These are phyloP conservation scores for Angomonas desouzai DNA, from an alignment of 208 protist genomes.

Conservation along the genomic window DNA sequence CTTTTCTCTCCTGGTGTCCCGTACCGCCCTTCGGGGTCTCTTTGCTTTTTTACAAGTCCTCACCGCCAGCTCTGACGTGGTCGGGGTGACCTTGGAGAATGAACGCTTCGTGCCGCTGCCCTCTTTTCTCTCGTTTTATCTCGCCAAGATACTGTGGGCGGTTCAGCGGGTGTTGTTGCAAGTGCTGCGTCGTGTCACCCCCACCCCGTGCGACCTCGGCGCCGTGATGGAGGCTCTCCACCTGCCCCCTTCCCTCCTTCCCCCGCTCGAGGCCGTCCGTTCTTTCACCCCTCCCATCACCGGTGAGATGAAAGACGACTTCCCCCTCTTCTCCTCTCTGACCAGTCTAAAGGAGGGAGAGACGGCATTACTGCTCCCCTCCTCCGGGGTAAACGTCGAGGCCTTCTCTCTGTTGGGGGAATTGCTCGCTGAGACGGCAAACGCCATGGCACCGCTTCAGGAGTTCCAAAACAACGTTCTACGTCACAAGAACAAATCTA, in stretches of 20 bases:
- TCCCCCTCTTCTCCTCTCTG: not conserved
- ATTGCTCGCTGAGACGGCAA: not conserved
- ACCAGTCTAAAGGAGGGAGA: not conserved
- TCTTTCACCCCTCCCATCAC: not conserved
- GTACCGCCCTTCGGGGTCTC: conserved; percentile 6
- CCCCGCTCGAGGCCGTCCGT: not conserved
- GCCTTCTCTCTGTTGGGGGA: not conserved
- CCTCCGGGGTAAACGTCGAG: not conserved
- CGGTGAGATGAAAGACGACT: not conserved
- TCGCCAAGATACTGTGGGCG: not conserved
- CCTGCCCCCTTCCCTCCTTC: not conserved
- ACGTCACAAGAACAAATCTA: not conserved
- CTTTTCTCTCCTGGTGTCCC: not conserved
- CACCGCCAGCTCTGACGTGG: conserved; percentile 7
- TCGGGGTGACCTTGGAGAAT: not conserved
- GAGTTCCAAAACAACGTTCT: not conserved
- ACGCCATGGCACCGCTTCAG: not conserved
- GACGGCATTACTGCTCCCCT: not conserved
- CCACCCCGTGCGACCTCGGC: not conserved
- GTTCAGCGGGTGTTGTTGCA: conserved; percentile 1
- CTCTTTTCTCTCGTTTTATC: not conserved
- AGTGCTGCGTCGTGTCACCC: not conserved
- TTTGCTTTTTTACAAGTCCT: conserved; percentile 1
- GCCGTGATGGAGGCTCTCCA: not conserved
- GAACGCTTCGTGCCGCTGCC: not conserved